Percentiles rank a stretch among this genome's conserved stretches.
Conservation (phyloP, 2,329 filamentous ascomycete genomes). For the Diaporthe helianthi region DNA sequence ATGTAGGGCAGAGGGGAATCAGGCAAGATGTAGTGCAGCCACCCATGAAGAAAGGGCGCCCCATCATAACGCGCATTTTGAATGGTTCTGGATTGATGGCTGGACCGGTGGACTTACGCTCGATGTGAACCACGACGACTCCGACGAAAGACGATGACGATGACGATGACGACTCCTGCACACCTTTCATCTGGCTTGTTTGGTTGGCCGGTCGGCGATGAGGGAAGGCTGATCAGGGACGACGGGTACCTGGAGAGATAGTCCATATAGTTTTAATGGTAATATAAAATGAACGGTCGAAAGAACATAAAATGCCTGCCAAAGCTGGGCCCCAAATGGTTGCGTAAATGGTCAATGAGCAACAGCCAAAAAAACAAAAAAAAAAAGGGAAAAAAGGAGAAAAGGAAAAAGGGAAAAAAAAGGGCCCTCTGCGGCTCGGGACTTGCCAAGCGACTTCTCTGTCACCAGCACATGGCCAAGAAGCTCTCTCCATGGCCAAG, state of each 20-base stretch:
- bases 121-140: constrained; percentile 5
- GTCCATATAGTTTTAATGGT: constrained; percentile 31
- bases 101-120: background rate
- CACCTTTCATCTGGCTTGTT: constrained; percentile 15
- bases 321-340: no score
- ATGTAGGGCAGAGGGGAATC: no score
- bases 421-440: background rate
- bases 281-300: constrained; percentile 29
- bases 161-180: constrained; percentile 5
- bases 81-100: background rate
- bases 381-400: no score
- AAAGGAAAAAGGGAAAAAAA: no score
- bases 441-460: background rate
- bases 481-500: no score
- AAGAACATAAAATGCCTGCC: background rate
- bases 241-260: constrained; percentile 16
- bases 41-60: background rate
- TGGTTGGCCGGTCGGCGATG: constrained; percentile 12
- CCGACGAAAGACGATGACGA: constrained; percentile 9
- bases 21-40: background rate
- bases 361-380: no score
- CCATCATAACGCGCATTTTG: background rate
- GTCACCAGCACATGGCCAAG: background rate
- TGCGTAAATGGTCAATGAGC: background rate
- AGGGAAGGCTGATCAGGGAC: background rate